These are phyloP conservation scores for Xylariaceae sp. DNA, from an alignment of 2,329 filamentous ascomycete species.

Conservation along the genomic window DNA sequence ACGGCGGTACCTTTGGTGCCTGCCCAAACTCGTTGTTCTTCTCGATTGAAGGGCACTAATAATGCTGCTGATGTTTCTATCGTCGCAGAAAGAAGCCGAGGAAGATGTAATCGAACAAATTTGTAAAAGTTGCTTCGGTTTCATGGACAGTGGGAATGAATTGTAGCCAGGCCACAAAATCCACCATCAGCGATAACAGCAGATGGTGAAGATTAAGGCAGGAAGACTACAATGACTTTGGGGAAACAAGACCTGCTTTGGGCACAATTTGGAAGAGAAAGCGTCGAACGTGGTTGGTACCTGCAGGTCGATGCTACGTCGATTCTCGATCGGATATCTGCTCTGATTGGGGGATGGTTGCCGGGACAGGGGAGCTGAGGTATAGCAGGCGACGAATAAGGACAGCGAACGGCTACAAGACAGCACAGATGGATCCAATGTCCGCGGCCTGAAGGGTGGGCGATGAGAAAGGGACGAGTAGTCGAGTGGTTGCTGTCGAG, in stretches of 20 bases:
- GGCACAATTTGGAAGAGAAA: neutral
- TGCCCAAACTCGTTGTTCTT: constrained; percentile 24
- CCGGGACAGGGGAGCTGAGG: constrained; percentile 18
- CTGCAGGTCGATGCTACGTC: constrained; percentile 13
- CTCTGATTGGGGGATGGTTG: too few species aligned
- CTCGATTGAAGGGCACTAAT: constrained; percentile 27
- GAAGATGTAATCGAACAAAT: constrained; percentile 32
- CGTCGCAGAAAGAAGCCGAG: constrained; percentile 28
- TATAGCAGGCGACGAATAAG: constrained; percentile 24
- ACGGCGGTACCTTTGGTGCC: constrained; percentile 27
- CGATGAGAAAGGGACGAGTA: neutral
- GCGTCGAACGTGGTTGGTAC: constrained; percentile 11
- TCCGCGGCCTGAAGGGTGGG: constrained; percentile 6
- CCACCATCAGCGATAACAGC: constrained; percentile 24
- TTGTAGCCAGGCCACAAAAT: constrained; percentile 23
- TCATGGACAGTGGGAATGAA: constrained; percentile 30
- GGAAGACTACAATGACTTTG: constrained; percentile 21
- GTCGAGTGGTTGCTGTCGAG: neutral
- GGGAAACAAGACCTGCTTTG: constrained; percentile 19
- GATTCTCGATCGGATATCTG: neutral
- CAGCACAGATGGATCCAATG: constrained; percentile 24
- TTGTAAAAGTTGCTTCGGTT: constrained; percentile 30
- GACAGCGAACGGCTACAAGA: constrained; percentile 17
- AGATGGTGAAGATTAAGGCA: constrained; percentile 30
- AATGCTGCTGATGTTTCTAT: constrained; percentile 26